A percentile compares a stretch with the other conserved stretches of the same genome.
Conservation (phyloP, 306 rosid species). For the Biancaea sappan region DNA sequence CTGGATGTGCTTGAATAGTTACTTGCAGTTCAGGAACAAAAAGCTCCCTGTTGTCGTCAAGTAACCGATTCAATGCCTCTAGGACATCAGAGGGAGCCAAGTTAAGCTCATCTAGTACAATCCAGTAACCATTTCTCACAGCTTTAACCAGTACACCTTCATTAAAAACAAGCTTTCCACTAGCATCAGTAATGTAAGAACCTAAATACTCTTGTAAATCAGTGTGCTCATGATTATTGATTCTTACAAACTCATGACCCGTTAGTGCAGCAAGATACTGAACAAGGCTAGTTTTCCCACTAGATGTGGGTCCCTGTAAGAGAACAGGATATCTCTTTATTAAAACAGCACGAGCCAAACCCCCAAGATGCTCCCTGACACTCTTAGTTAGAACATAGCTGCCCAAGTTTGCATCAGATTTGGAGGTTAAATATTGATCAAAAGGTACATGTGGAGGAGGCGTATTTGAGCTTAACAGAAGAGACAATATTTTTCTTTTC, state of each 20-base stretch:
- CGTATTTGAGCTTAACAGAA: constrained; percentile 49
- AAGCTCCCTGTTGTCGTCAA: constrained; percentile 96
- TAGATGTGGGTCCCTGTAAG: constrained; percentile 96
- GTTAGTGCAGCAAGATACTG: constrained; percentile 79
- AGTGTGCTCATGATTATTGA: constrained; percentile 96
- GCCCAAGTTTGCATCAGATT: constrained; percentile 36
- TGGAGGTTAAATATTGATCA: constrained; percentile 50
- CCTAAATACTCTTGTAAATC: constrained; percentile 97
- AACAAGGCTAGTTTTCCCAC: constrained; percentile 97
- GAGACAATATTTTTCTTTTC: constrained; percentile 57
- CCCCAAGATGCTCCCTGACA: constrained; percentile 74
- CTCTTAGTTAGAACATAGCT: constrained; percentile 67
- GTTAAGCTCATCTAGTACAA: constrained; percentile 95
- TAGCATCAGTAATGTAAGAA: constrained; percentile 71
- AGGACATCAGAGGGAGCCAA: constrained; percentile 98
- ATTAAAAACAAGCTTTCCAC: constrained; percentile 83
- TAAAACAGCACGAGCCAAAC: constrained; percentile 79
- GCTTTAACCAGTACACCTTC: constrained; percentile 95
- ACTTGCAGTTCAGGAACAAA: constrained; percentile 86
- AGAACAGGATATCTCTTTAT: constrained; percentile 82
- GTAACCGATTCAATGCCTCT: constrained; percentile 90
- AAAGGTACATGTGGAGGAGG: constrained; percentile 52
- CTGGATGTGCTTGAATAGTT: constrained; percentile 68
- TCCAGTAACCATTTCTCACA: constrained; percentile 86
- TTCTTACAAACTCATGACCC: constrained; percentile 83